Evolutionary conservation across 495 filamentous ascomycete genomes (phyloP).

Genomic region (Neurospora sp.): DNA sequence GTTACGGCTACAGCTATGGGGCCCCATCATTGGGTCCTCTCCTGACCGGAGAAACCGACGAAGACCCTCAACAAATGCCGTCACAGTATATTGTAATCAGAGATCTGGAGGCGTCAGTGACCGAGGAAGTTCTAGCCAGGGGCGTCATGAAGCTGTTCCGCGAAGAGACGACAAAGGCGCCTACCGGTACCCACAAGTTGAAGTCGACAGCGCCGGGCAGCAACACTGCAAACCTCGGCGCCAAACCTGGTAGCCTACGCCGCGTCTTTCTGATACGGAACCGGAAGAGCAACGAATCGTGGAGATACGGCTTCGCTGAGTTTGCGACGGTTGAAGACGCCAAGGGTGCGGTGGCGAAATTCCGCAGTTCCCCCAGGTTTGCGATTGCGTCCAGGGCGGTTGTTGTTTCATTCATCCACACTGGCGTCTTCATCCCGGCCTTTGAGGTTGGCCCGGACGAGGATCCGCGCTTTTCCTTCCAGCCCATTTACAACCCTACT

Average conservation of each 20-base stretch:
- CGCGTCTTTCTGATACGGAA: constrained; percentile 75
- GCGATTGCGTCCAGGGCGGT: constrained; percentile 75
- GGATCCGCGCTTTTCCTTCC: constrained; percentile 57
- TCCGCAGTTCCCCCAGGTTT: constrained; percentile 68
- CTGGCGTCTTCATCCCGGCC: constrained; percentile 78
- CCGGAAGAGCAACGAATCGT: constrained; percentile 62
- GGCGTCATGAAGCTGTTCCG: constrained; percentile 69
- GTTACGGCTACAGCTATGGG: constrained; percentile 16
- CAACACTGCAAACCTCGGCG: constrained; percentile 59
- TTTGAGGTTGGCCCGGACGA: constrained; percentile 42
- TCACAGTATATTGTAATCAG: constrained; percentile 78
- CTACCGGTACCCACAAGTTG: constrained; percentile 37
- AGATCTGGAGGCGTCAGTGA: constrained; percentile 61
- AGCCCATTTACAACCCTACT: constrained; percentile 57
- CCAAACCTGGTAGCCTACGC: constrained; percentile 62
- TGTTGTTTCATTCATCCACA: constrained; percentile 68
- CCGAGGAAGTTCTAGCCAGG: constrained; percentile 67
- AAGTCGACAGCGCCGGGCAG: constrained; percentile 69
- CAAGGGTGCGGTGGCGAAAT: constrained; percentile 63
- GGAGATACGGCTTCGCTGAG: constrained; percentile 85
- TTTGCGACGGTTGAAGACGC: constrained; percentile 71
- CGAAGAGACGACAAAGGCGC: constrained; percentile 26
- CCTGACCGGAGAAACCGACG: constrained; percentile 70
- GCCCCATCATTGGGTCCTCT: constrained; percentile 10
- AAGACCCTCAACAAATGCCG: constrained; percentile 58